Base-by-base conservation (phyloP, 2,329 filamentous ascomycete genomes). In the Ophiobolus disseminans region DNA sequence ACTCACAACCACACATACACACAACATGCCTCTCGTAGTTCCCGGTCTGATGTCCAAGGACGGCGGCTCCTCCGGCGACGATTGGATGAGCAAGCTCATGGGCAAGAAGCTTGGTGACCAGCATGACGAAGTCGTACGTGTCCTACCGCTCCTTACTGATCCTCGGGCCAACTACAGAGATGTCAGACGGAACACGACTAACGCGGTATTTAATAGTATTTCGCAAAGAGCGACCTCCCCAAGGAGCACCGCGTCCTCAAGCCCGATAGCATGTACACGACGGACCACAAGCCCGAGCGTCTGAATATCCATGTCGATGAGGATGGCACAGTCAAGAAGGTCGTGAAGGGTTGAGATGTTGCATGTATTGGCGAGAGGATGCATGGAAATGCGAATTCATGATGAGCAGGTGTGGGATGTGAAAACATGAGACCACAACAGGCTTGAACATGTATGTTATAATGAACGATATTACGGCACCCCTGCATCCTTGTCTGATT, bases 51-150 rank as follows among this genome's bases (percentile, higher is more conserved):
- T 72, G 64, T 73, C 69, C 63, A 73, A 68, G 28, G 61, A 62
- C 17, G 66, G 66, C 14, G 13, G 14, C 42, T 58, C 57, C 49
- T 57, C 60, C 17, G 65, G 70, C 45, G 52, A 71, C 9, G 69
- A 78, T 45, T 81, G 78, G 78, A 67, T 69, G 64, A 73, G 68
- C 58, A 75, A 80, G 71, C 70, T 81, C 17, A 73, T 76, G 62
- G 78, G 78, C 57, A 81, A 81, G 76, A 80, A 79, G 65, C 63
- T 81, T 28, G 78, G 78, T 10, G 78, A 81, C 11, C 45, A 50
- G 21, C 73, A 72, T 31, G 71, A 79, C 49, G 74, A 79, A 53
- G 73, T 73, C 16, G 78, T 79, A 63, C 16, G 68, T 63, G 6
- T 11, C 23, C 11, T 7, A 26, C 6, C 23, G 7, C 23, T 26